Conservation (phyloP, 2,329 filamentous ascomycete species). For the Knoxdaviesia proteae region DNA sequence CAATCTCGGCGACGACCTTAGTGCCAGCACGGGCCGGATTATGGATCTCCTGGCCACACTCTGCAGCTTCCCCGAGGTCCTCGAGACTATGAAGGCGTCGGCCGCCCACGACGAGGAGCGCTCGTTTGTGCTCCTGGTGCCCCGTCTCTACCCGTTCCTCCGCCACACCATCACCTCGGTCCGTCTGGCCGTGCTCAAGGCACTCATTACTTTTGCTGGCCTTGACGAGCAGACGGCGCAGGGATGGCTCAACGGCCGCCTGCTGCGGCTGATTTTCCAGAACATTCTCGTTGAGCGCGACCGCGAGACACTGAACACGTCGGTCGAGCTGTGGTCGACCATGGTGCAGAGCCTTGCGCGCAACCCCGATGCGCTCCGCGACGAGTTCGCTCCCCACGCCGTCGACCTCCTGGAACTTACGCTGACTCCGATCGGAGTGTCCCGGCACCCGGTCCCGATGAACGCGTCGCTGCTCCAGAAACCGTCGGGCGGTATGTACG, state of each 20-base stretch:
- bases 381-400: slow-evolving; percentile 56
- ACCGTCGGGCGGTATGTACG: slow-evolving; percentile 73
- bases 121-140: slow-evolving; percentile 81
- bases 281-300: slow-evolving; percentile 90
- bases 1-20: slow-evolving; percentile 89
- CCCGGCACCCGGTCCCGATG: slow-evolving; percentile 81
- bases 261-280: slow-evolving; percentile 77
- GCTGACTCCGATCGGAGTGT: slow-evolving; percentile 79
- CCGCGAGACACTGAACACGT: slow-evolving; percentile 59
- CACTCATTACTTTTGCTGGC: slow-evolving; percentile 77
- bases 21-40: slow-evolving; percentile 89
- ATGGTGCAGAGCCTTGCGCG: slow-evolving; percentile 49
- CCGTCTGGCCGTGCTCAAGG: slow-evolving; percentile 77
- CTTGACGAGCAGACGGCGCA: slow-evolving; percentile 62
- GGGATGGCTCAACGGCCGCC: slow-evolving; percentile 82
- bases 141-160: slow-evolving; percentile 84
- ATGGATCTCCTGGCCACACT: slow-evolving; percentile 96
- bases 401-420: slow-evolving; percentile 68
- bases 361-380: slow-evolving; percentile 41
- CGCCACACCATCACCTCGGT: slow-evolving; percentile 95
- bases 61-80: slow-evolving; percentile 79
- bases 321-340: slow-evolving; percentile 70
- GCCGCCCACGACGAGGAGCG: slow-evolving; percentile 65
- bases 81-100: slow-evolving; percentile 84
- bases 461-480: slow-evolving; percentile 76